phyloP scores from a whole-genome alignment of 768 basidiomycete genomes.

The Termitomyces heimii region DNA sequence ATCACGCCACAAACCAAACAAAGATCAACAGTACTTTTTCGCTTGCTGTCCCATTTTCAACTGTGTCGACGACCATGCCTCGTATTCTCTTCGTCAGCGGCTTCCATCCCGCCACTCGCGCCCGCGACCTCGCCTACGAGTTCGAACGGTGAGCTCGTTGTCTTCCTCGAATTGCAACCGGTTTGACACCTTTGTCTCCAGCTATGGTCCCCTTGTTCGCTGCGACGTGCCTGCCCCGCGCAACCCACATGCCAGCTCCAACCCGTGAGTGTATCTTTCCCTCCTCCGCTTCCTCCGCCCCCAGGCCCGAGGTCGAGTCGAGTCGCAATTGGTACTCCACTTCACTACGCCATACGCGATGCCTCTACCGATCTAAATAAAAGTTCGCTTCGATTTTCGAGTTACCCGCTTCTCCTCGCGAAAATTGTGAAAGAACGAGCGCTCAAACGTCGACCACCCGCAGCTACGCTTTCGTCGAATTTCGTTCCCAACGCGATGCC shows the following conservation, averaged over 20 bases:
- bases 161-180: neutral
- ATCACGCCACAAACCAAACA: constrained; percentile 32
- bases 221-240: constrained; percentile 89
- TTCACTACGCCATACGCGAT: constrained; percentile 8
- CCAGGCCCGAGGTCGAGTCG: constrained; percentile 26
- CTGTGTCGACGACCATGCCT: constrained; percentile 47
- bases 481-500: constrained; percentile 70
- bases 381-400: constrained; percentile 10
- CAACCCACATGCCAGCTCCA: constrained; percentile 65
- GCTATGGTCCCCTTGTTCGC: constrained; percentile 77
- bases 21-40: constrained; percentile 11
- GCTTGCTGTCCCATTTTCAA: constrained; percentile 11
- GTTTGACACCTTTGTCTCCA: constrained; percentile 19
- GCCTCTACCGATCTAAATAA: constrained; percentile 1
- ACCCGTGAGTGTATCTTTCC: constrained; percentile 68
- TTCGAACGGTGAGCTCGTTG: constrained; percentile 63
- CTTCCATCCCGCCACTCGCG: constrained; percentile 78
- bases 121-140: constrained; percentile 78
- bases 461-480: constrained; percentile 88
- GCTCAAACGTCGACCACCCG: constrained; percentile 50
- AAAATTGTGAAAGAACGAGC: constrained; percentile 36
- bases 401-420: constrained; percentile 24
- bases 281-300: constrained; percentile 17
- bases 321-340: constrained; percentile 14
- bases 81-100: constrained; percentile 86